Conservation (phyloP, 2,329 filamentous ascomycete species). For the Penicillium sp. region DNA sequence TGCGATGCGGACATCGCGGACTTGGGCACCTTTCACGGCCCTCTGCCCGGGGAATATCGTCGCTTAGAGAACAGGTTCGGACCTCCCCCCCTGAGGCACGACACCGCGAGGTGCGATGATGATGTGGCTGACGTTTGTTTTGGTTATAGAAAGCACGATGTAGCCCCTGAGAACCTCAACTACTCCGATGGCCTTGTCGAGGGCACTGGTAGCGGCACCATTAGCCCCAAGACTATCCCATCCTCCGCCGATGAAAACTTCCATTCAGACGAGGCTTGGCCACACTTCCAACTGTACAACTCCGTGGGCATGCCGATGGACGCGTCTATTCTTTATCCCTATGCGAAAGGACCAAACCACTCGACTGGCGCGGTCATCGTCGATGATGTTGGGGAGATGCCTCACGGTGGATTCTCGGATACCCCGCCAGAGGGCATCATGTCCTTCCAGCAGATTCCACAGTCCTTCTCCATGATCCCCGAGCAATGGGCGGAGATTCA, state of each 20-base stretch:
- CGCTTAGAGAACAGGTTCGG: slow-evolving; percentile 32
- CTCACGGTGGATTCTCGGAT: slow-evolving; percentile 31
- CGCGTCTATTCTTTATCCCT: slow-evolving; percentile 33
- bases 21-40: slow-evolving; percentile 31
- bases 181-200: slow-evolving; percentile 31
- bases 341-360: slow-evolving; percentile 29
- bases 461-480: slow-evolving; percentile 30
- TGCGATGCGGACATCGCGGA: slow-evolving; percentile 38
- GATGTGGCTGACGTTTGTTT: slow-evolving; percentile 12
- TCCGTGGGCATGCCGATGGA: slow-evolving; percentile 36
- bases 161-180: slow-evolving; percentile 34
- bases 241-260: slow-evolving; percentile 41
- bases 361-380: slow-evolving; percentile 37
- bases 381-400: slow-evolving; percentile 35
- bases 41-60: slow-evolving; percentile 28
- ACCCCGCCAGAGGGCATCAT: slow-evolving; percentile 31
- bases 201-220: slow-evolving; percentile 35
- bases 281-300: slow-evolving; percentile 39
- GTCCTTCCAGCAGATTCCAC: slow-evolving; percentile 32
- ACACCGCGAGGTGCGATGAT: not conserved
- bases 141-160: slow-evolving; percentile 32
- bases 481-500: slow-evolving; percentile 31
- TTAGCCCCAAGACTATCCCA: slow-evolving; percentile 39
- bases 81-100: not conserved
- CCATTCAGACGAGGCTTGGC: slow-evolving; percentile 39